Percentiles rank a stretch among this genome's conserved stretches.
Evolutionary conservation across 2,329 filamentous ascomycete genomes (phyloP).

Genomic region (Fusarium sp.): DNA sequence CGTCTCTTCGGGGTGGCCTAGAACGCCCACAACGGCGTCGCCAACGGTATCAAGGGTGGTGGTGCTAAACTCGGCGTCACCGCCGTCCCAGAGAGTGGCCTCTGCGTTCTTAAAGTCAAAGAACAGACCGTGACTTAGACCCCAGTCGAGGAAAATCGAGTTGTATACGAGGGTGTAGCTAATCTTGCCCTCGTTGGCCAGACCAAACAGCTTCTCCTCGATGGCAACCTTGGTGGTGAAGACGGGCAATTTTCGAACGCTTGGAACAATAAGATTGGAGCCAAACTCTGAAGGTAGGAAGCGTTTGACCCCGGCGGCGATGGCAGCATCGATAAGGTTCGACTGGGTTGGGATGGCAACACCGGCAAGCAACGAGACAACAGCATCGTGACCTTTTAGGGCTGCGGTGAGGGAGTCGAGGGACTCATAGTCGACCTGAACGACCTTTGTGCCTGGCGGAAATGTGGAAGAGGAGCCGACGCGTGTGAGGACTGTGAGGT

Average conservation of each 20-base stretch:
- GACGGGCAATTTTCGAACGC: constrained; percentile 58
- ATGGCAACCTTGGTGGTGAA: constrained; percentile 62
- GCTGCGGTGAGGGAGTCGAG: constrained; percentile 60
- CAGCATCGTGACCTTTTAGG: constrained; percentile 67
- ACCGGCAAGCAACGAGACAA: constrained; percentile 54
- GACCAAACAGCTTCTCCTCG: constrained; percentile 54
- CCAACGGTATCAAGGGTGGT: constrained; percentile 61
- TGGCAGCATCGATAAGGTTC: constrained; percentile 66
- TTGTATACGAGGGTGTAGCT: constrained; percentile 66
- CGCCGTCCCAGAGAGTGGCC: constrained; percentile 61
- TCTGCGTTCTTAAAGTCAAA: constrained; percentile 54
- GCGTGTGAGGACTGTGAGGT: constrained; percentile 52
- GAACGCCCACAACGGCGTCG: constrained; percentile 60
- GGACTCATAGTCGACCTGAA: constrained; percentile 55
- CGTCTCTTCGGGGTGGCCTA: constrained; percentile 62
- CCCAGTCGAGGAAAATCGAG: constrained; percentile 70
- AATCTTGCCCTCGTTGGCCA: constrained; percentile 55
- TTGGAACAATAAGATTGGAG: constrained; percentile 48
- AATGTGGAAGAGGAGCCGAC: constrained; percentile 54
- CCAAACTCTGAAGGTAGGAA: constrained; percentile 71
- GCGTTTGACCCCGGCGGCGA: constrained; percentile 68
- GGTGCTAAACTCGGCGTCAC: constrained; percentile 59
- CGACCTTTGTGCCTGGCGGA: constrained; percentile 46
- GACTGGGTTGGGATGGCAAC: constrained; percentile 54
- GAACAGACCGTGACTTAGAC: constrained; percentile 55